Evolutionary conservation across 2,329 filamentous ascomycete species (phyloP).

Genomic region (Aspergillus sp.): DNA sequence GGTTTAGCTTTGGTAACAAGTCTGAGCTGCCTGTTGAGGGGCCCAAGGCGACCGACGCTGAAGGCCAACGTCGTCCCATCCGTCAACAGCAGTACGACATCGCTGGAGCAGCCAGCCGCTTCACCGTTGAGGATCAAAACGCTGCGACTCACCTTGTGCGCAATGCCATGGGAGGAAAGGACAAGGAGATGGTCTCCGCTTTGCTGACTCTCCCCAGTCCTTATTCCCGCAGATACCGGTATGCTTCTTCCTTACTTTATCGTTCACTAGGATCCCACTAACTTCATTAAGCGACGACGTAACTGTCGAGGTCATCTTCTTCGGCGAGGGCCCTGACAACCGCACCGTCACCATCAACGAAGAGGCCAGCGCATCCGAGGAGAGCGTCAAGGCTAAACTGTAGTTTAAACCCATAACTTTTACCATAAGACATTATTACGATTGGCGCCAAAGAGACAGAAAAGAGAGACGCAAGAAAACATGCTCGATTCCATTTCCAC

Average conservation of each 20-base stretch:
- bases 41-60: slow-evolving; percentile 47
- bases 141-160: slow-evolving; percentile 92
- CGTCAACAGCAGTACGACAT: slow-evolving; percentile 91
- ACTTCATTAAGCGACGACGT: slow-evolving; percentile 73
- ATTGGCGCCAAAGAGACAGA: neutral
- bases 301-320: slow-evolving; percentile 98
- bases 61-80: slow-evolving; percentile 79
- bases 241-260: slow-evolving; percentile 32
- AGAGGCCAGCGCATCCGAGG: slow-evolving; percentile 72
- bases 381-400: slow-evolving; percentile 52
- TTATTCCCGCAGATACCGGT: slow-evolving; percentile 89
- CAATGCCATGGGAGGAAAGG: slow-evolving; percentile 90
- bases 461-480: neutral
- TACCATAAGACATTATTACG: neutral
- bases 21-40: slow-evolving; percentile 73
- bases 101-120: slow-evolving; percentile 68
- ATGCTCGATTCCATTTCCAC: slow-evolving; percentile 5
- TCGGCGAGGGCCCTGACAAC: slow-evolving; percentile 75
- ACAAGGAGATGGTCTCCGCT: slow-evolving; percentile 90
- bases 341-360: slow-evolving; percentile 81
- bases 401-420: slow-evolving; percentile 27
- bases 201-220: slow-evolving; percentile 88
- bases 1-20: slow-evolving; percentile 60
- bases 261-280: slow-evolving; percentile 4
- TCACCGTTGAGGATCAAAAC: slow-evolving; percentile 93